Base-by-base conservation (phyloP, 2,329 filamentous ascomycete species). In the Hymenoscyphus infarciens region DNA sequence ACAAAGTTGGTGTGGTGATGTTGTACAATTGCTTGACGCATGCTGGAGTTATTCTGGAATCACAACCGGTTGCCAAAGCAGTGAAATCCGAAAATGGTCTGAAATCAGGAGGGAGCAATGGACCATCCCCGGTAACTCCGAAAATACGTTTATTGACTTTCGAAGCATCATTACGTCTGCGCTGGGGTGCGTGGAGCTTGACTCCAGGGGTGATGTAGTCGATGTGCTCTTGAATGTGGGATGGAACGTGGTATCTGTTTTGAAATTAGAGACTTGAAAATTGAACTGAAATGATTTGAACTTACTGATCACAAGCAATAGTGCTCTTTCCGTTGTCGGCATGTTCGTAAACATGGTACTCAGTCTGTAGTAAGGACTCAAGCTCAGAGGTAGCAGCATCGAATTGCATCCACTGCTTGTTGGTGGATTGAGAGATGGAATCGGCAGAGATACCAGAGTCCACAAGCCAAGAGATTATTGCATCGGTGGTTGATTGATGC, bases 381-480 rank as follows among this genome's bases (percentile, higher is more conserved):
- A 80, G 77, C 53, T 76, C 72, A 25, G 62, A 56, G 13, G 70
- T 66, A 39, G 67, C 68, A 39, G 71, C 70, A 64, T 77, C 73
- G 56, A 76, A 73, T 63, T 69, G 67, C 61, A 72, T 66, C 70
- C 70, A 72, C 56, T 68, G 67, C 42, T 68, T 69, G 25, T 68
- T 68, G 16, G 61, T 56, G 1, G 83, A 82, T 56, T 83, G 78
- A 29, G 74, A 74, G 49, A 86, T 77, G 1, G 81, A 77, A 5
- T 77, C 75, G 1, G 72, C 70, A n/a, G 75, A 67, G 56, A 87
- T 82, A 5, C 84, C 85, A 45, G 79, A 77, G 7, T 75, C 73
- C 11, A 77, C 72, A 13, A 87, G 78, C 84, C 84, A 87, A 2
- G 75, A 68, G 66, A 77, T 77, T 39, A 86, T 80, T 0, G 79